Evolutionary conservation across 2,329 filamentous ascomycete genomes (phyloP).

Genomic region (Stemphylium beticola): DNA sequence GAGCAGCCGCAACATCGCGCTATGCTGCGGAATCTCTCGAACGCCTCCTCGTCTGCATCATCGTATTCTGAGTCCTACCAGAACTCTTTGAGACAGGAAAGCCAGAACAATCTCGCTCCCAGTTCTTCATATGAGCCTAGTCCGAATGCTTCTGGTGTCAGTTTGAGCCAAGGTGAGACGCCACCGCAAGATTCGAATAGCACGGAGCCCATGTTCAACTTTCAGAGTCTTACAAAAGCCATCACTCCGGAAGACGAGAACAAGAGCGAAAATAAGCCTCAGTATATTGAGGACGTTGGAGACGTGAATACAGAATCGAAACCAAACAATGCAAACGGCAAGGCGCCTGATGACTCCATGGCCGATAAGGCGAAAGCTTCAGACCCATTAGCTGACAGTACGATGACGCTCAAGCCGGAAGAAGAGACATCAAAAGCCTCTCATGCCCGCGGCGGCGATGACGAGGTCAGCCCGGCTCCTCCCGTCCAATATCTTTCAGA

Average conservation of each 20-base stretch:
- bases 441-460: constrained; percentile 16
- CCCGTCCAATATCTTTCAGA: constrained; percentile 29
- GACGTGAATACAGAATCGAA: constrained; percentile 13
- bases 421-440: constrained; percentile 7
- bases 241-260: constrained; percentile 67
- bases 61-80: constrained; percentile 72
- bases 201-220: constrained; percentile 87
- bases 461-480: constrained; percentile 37
- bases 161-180: constrained; percentile 36
- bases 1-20: constrained; percentile 61
- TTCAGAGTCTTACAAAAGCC: constrained; percentile 83
- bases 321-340: constrained; percentile 6
- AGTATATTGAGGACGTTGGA: constrained; percentile 50
- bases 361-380: constrained; percentile 8
- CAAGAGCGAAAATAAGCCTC: constrained; percentile 52
- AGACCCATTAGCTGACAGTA: constrained; percentile 34
- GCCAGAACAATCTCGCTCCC: constrained; percentile 44
- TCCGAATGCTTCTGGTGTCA: constrained; percentile 63
- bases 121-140: constrained; percentile 56
- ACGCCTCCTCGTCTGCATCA: constrained; percentile 81
- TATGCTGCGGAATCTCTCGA: constrained; percentile 83
- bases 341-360: neutral
- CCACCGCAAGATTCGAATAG: constrained; percentile 53
- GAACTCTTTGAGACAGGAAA: constrained; percentile 35
- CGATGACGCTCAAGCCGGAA: constrained; percentile 36